These are phyloP conservation scores for Polyporus tsugae DNA, from an alignment of 1,284 basidiomycete species.

Conservation along the genomic window DNA sequence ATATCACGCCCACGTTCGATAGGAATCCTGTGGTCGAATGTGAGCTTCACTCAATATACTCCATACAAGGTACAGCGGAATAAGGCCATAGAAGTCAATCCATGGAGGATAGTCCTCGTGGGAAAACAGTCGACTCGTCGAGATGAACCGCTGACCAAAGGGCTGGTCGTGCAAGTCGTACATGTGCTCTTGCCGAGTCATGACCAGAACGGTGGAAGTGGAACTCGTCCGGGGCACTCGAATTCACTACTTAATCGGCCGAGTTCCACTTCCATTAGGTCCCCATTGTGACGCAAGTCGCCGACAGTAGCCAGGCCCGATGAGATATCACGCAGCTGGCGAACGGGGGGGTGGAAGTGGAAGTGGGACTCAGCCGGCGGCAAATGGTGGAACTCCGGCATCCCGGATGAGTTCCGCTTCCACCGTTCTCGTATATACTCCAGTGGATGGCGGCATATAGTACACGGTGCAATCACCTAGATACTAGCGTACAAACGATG, in stretches of 20 bases:
- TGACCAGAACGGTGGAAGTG: too few relatives aligned
- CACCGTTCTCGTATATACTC: not conserved
- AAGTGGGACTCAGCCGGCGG: not conserved
- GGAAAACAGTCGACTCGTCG: too few relatives aligned
- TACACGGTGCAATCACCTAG: not conserved
- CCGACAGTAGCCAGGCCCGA: too few relatives aligned
- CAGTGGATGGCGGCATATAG: not conserved
- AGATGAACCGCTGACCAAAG: too few relatives aligned
- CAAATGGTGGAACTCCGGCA: not conserved
- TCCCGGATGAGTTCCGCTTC: not conserved
- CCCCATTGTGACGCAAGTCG: too few relatives aligned
- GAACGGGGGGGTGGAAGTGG: not conserved
- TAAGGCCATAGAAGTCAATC: not conserved
- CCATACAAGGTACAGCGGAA: not conserved
- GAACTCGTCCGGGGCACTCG: too few relatives aligned
- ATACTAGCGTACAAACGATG: not conserved
- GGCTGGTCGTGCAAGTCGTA: too few relatives aligned
- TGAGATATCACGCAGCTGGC: too few relatives aligned
- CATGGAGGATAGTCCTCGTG: not conserved
- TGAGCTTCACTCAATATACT: not conserved
- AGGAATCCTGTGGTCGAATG: conserved; percentile 76
- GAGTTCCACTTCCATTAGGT: too few relatives aligned
- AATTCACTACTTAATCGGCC: too few relatives aligned
- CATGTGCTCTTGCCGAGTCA: too few relatives aligned
- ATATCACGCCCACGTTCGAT: conserved; percentile 91